Conservation (phyloP, 352 stramenopile genomes). For the Globisporangium heterothallicum region DNA sequence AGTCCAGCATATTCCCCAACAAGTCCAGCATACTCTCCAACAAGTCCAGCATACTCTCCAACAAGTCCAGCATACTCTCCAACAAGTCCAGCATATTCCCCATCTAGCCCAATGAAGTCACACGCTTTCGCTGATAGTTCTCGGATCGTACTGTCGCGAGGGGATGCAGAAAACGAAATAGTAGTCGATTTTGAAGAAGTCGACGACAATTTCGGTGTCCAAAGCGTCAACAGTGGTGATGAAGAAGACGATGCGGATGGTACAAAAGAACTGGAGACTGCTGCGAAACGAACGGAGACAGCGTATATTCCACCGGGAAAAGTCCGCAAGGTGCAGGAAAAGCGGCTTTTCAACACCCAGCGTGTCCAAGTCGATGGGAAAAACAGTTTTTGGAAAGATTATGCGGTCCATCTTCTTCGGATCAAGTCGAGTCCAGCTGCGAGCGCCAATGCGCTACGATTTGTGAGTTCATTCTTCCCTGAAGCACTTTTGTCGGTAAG, state of each 20-base stretch:
- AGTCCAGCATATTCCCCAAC: neutral
- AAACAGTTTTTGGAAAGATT: slow-evolving; percentile 64
- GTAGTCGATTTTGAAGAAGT: neutral
- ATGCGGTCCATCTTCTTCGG: slow-evolving; percentile 30
- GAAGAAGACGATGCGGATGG: slow-evolving; percentile 7
- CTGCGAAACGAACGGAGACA: no score
- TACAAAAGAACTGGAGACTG: slow-evolving; percentile 3
- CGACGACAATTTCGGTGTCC: slow-evolving; percentile 8
- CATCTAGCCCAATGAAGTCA: neutral
- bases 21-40: neutral
- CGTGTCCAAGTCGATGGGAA: slow-evolving; percentile 25
- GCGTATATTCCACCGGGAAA: slow-evolving; percentile 40
- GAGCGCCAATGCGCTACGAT: slow-evolving; percentile 11
- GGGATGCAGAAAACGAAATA: no score
- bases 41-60: neutral
- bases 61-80: slow-evolving; percentile 7
- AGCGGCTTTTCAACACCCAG: slow-evolving; percentile 24
- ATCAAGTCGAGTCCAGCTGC: neutral
- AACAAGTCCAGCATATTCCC: neutral
- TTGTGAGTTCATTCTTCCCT: slow-evolving; percentile 56
- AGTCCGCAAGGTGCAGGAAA: slow-evolving; percentile 40
- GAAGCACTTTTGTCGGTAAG: slow-evolving; percentile 36
- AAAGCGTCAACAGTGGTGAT: slow-evolving; percentile 8
- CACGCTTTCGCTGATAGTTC: no score
- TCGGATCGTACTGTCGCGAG: no score